Percentiles rank a stretch among this genome's conserved stretches.
Conservation (phyloP, 1,139 yeast species). For the Groenewaldozyma auringiensis region DNA sequence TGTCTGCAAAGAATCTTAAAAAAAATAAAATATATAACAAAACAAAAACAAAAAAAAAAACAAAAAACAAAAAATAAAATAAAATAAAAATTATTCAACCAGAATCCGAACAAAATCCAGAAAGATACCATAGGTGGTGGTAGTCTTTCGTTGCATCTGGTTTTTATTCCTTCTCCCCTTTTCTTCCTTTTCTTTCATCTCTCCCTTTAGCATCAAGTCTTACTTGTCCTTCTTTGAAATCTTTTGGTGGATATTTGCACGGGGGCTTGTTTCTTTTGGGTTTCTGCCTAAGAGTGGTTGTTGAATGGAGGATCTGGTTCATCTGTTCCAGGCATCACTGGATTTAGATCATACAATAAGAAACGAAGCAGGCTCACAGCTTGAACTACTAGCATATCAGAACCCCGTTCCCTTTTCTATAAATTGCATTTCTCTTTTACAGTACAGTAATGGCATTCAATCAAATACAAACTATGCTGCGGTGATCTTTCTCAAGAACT, state of each 20-base stretch:
- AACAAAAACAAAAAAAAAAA: no score
- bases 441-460: not conserved
- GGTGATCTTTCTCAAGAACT: not conserved
- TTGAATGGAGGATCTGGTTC: not conserved
- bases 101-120: not conserved
- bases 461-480: not conserved
- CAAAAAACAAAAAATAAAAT: no score
- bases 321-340: not conserved
- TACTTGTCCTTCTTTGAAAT: not conserved
- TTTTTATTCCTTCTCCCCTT: not conserved
- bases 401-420: not conserved
- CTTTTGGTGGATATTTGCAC: no score
- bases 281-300: not conserved
- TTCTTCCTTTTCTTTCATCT: not conserved
- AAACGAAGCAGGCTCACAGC: not conserved
- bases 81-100: not conserved
- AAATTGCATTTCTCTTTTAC: not conserved
- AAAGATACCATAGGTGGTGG: not conserved
- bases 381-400: not conserved
- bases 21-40: no score
- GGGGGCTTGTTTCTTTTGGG: not conserved
- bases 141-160: not conserved
- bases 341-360: not conserved
- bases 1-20: no score
- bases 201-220: not conserved